Conservation (phyloP, 1,139 yeast species). For the Hanseniaspora gamundiae region DNA sequence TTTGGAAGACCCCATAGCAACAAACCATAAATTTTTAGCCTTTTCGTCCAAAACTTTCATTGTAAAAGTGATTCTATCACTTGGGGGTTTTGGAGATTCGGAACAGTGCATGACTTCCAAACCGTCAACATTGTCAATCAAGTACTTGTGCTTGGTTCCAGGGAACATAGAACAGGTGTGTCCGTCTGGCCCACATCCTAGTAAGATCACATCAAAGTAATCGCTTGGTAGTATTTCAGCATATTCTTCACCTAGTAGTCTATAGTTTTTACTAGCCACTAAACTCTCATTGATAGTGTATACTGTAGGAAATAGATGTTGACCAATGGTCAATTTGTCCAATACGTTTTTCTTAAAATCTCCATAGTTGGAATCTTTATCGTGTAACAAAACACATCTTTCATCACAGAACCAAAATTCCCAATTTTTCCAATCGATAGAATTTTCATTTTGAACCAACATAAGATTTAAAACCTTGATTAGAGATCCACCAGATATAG, state of each 20-base stretch:
- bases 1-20: conserved; percentile 83
- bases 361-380: conserved; percentile 83
- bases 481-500: conserved; percentile 84
- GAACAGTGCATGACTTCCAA: conserved; percentile 87
- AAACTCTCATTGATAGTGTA: conserved; percentile 72
- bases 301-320: conserved; percentile 40
- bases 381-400: conserved; percentile 78
- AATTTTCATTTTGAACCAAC: conserved; percentile 46
- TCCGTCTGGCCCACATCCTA: conserved; percentile 99
- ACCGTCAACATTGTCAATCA: conserved; percentile 51
- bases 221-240: conserved; percentile 43
- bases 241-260: conserved; percentile 78
- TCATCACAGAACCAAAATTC: conserved; percentile 94
- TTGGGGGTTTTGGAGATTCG: conserved; percentile 91
- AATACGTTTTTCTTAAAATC: conserved; percentile 61
- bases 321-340: conserved; percentile 15
- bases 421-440: conserved; percentile 83
- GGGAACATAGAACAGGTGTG: conserved; percentile 88
- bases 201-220: conserved; percentile 62
- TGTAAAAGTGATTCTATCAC: conserved; percentile 81
- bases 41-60: conserved; percentile 87
- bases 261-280: conserved; percentile 31
- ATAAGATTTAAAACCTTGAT: conserved; percentile 66
- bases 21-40: conserved; percentile 46
- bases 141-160: conserved; percentile 49